These are phyloP conservation scores for Mycena galopus DNA, from an alignment of 768 basidiomycete species.

Conservation along the genomic window DNA sequence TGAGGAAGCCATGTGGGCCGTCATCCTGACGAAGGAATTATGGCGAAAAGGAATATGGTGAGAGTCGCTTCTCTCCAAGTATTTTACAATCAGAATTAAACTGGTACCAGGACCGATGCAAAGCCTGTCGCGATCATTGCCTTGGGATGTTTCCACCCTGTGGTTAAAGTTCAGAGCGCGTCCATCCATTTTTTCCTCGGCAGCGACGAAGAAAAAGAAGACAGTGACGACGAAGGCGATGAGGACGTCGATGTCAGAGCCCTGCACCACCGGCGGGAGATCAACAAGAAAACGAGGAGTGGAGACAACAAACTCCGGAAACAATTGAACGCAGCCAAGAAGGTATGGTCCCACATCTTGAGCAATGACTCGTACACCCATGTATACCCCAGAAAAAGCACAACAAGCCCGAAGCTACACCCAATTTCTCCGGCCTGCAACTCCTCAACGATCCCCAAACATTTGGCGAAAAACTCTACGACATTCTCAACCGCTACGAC, in stretches of 20 bases:
- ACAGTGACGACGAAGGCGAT: slow-evolving; percentile 80
- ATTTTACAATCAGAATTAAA: slow-evolving; percentile 11
- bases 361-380: neutral
- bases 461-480: slow-evolving; percentile 94
- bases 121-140: slow-evolving; percentile 95
- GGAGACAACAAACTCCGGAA: slow-evolving; percentile 86
- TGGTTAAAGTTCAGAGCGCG: slow-evolving; percentile 93
- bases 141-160: slow-evolving; percentile 93
- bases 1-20: slow-evolving; percentile 98
- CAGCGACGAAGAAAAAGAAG: slow-evolving; percentile 79
- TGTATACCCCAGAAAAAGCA: slow-evolving; percentile 49
- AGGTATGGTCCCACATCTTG: slow-evolving; percentile 56
- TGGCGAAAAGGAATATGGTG: slow-evolving; percentile 95
- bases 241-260: slow-evolving; percentile 76
- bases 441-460: slow-evolving; percentile 95
- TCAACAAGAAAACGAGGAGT: slow-evolving; percentile 93
- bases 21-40: slow-evolving; percentile 91
- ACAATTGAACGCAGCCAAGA: slow-evolving; percentile 79
- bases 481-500: slow-evolving; percentile 86
- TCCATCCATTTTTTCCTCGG: slow-evolving; percentile 98
- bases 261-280: slow-evolving; percentile 87
- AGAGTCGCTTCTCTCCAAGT: slow-evolving; percentile 4
- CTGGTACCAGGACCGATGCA: slow-evolving; percentile 76
- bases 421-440: slow-evolving; percentile 94
- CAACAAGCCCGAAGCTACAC: slow-evolving; percentile 47